Conservation (phyloP, 2,329 filamentous ascomycete species). For the Exophiala mesophila region DNA sequence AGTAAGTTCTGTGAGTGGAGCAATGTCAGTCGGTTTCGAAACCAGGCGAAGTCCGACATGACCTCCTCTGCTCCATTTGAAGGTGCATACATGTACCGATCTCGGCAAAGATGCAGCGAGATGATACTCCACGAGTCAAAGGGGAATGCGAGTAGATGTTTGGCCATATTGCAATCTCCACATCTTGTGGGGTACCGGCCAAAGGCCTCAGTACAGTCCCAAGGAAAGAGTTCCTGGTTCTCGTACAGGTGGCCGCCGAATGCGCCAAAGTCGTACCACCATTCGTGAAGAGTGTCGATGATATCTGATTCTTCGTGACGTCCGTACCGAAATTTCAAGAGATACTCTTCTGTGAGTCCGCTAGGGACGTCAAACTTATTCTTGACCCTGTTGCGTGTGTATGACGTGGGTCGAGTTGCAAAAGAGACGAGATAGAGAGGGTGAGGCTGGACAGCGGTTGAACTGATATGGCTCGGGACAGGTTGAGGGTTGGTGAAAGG, state of each 20-base stretch:
- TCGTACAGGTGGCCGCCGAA: slow-evolving; percentile 38
- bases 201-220: slow-evolving; percentile 47
- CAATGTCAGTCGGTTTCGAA: slow-evolving; percentile 34
- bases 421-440: slow-evolving; percentile 40
- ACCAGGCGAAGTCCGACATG: slow-evolving; percentile 29
- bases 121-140: slow-evolving; percentile 44
- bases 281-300: slow-evolving; percentile 42
- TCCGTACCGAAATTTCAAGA: slow-evolving; percentile 38
- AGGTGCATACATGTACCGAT: slow-evolving; percentile 33
- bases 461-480: background rate
- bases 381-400: slow-evolving; percentile 24
- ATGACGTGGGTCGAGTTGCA: slow-evolving; percentile 30
- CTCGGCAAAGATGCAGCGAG: slow-evolving; percentile 37
- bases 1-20: slow-evolving; percentile 33
- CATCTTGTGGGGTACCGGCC: slow-evolving; percentile 35
- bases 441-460: background rate
- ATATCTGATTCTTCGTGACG: slow-evolving; percentile 41
- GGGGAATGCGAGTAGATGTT: slow-evolving; percentile 44
- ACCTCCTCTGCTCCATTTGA: background rate
- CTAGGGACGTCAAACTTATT: slow-evolving; percentile 36
- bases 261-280: slow-evolving; percentile 45
- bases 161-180: slow-evolving; percentile 40
- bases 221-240: slow-evolving; percentile 43
- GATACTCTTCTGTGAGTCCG: slow-evolving; percentile 43
- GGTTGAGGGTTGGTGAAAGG: background rate